Evolutionary conservation across 169 alveolate genomes (phyloP).

Genomic region (Babesia bovis): DNA sequence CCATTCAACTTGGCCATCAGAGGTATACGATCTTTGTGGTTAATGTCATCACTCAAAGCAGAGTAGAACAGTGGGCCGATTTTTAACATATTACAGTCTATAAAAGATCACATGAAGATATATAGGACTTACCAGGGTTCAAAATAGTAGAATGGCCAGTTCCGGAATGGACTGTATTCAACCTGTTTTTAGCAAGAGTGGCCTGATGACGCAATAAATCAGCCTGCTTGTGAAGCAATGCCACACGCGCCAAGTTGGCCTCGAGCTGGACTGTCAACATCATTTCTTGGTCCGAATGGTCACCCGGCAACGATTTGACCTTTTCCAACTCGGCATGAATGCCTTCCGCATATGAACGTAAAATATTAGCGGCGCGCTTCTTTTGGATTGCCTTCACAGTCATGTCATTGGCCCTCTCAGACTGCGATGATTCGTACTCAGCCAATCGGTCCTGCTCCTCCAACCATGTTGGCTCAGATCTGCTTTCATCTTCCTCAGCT

Average conservation of each 20-base stretch:
- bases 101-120: neutral
- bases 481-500: slow-evolving; percentile 48
- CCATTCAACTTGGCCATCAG: slow-evolving; percentile 66
- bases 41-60: slow-evolving; percentile 30
- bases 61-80: slow-evolving; percentile 62
- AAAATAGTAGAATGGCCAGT: slow-evolving; percentile 12
- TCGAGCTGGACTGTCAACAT: slow-evolving; percentile 49
- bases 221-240: slow-evolving; percentile 54
- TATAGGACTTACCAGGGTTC: slow-evolving; percentile 8
- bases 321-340: slow-evolving; percentile 48
- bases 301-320: slow-evolving; percentile 34
- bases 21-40: slow-evolving; percentile 48
- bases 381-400: slow-evolving; percentile 56
- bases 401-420: slow-evolving; percentile 56
- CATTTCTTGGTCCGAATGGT: slow-evolving; percentile 27
- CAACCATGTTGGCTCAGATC: slow-evolving; percentile 53
- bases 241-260: slow-evolving; percentile 54
- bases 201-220: slow-evolving; percentile 53
- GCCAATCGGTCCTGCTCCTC: slow-evolving; percentile 56
- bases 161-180: slow-evolving; percentile 17
- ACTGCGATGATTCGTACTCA: slow-evolving; percentile 61
- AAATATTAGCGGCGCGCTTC: slow-evolving; percentile 53
- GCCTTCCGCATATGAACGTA: slow-evolving; percentile 56
- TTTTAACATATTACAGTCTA: slow-evolving; percentile 59
- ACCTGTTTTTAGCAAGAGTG: slow-evolving; percentile 10